Evolutionary conservation across 2,329 filamentous ascomycete genomes (phyloP).

Genomic region (Arthroderma uncinatum): DNA sequence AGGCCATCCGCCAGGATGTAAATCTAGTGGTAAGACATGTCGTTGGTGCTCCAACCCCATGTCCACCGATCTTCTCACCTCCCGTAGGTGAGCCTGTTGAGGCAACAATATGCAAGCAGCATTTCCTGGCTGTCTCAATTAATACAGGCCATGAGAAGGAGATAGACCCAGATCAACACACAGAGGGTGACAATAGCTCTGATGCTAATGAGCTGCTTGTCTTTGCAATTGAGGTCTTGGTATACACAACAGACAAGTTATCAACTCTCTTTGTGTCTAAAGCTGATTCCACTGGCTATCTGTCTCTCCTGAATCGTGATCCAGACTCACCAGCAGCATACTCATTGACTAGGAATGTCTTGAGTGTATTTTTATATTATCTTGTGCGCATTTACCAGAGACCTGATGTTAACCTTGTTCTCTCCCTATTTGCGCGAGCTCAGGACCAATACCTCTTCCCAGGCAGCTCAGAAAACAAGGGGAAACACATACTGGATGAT

Average conservation of each 20-base stretch:
- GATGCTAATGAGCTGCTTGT: conserved; percentile 50
- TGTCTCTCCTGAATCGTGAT: conserved; percentile 52
- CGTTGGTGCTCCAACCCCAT: conserved; percentile 68
- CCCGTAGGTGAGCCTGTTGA: conserved; percentile 61
- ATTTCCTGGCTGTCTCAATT: conserved; percentile 57
- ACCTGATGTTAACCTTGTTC: conserved; percentile 54
- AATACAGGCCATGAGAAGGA: conserved; percentile 12
- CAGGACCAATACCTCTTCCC: conserved; percentile 94
- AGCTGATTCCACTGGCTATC: conserved; percentile 87
- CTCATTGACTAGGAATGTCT: conserved; percentile 59
- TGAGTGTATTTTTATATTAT: conserved; percentile 63
- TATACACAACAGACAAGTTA: conserved; percentile 70
- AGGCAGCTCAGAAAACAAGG: conserved; percentile 69
- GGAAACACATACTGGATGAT: conserved; percentile 88
- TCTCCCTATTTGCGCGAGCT: conserved; percentile 84
- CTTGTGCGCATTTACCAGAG: conserved; percentile 58
- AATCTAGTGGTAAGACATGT: conserved; percentile 70
- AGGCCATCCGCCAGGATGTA: conserved; percentile 42
- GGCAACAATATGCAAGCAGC: conserved; percentile 74
- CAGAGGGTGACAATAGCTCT: conserved; percentile 21
- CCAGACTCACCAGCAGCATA: conserved; percentile 40
- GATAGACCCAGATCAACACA: conserved; percentile 1
- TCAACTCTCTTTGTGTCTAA: conserved; percentile 93
- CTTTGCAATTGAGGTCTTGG: conserved; percentile 73
- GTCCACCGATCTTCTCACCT: conserved; percentile 66